Conservation (phyloP, 257 asterid species). For the Solanum lycopersicoides region DNA sequence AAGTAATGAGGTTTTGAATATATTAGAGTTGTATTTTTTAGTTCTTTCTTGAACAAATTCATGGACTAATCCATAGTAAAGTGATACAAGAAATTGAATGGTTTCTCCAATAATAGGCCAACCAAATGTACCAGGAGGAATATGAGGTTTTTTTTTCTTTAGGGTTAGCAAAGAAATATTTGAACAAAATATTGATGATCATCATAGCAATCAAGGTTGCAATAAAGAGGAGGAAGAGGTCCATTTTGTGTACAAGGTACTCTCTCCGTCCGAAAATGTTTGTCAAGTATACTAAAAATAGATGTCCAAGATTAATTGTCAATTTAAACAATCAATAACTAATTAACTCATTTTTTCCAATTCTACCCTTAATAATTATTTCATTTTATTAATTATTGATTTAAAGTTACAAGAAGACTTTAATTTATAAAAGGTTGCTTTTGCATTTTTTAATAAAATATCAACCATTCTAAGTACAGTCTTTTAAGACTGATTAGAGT, state of each 20-base stretch:
- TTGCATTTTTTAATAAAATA: too few species aligned
- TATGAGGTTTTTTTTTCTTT: background rate
- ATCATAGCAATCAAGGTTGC: background rate
- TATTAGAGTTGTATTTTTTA: background rate
- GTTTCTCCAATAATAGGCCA: background rate
- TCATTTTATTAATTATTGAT: too few species aligned
- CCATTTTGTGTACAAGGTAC: background rate
- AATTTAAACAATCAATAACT: too few species aligned
- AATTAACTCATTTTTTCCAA: too few species aligned
- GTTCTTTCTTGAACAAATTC: background rate
- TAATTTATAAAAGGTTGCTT: too few species aligned
- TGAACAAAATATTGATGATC: background rate
- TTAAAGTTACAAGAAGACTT: too few species aligned
- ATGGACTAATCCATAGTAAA: background rate
- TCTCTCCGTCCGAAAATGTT: too few species aligned
- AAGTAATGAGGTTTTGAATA: background rate
- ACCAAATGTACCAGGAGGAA: background rate
- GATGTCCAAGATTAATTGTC: too few species aligned
- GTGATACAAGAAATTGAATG: background rate
- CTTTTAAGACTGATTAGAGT: too few species aligned
- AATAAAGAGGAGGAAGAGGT: background rate
- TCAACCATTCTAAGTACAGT: too few species aligned
- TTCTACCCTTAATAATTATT: too few species aligned
- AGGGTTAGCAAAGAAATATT: background rate
- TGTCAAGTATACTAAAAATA: too few species aligned